phyloP scores from a whole-genome alignment of 257 asterid species.

The Leptodermis oblonga region DNA sequence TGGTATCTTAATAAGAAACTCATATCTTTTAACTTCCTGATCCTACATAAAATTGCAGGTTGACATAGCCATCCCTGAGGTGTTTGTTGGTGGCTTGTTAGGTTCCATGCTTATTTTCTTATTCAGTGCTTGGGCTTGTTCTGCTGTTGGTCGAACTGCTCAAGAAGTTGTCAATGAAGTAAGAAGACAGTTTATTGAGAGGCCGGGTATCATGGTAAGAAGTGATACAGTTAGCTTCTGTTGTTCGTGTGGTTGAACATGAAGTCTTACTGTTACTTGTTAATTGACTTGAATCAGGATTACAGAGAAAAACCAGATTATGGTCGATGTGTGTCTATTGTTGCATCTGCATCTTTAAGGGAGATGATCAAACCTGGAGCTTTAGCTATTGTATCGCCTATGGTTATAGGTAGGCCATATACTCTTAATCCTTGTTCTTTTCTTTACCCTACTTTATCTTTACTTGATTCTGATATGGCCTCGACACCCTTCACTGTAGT shows the following conservation, averaged over 20 bases:
- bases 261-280: constrained; percentile 10
- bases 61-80: constrained; percentile 98
- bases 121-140: constrained; percentile 99
- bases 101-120: constrained; percentile 97
- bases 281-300: constrained; percentile 47
- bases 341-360: constrained; percentile 94
- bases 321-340: constrained; percentile 93
- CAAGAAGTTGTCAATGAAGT: constrained; percentile 99
- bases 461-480: neutral
- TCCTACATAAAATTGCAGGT: constrained; percentile 45
- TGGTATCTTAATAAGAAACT: neutral
- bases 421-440: neutral
- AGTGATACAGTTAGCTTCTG: constrained; percentile 9
- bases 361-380: constrained; percentile 99
- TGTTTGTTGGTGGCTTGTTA: constrained; percentile 88
- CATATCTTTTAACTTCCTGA: neutral
- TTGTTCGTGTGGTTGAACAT: constrained; percentile 10
- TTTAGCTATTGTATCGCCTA: constrained; percentile 90
- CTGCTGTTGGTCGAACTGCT: constrained; percentile 98
- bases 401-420: constrained; percentile 60
- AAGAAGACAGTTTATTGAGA: constrained; percentile 95
- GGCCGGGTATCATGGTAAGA: constrained; percentile 99
- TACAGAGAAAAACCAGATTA: constrained; percentile 99
- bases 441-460: neutral
- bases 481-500: neutral